Percentiles rank a stretch among this genome's conserved stretches.
These are phyloP conservation scores for Trypanosoma mega DNA, from an alignment of 208 protist genomes.

Conservation along the genomic window DNA sequence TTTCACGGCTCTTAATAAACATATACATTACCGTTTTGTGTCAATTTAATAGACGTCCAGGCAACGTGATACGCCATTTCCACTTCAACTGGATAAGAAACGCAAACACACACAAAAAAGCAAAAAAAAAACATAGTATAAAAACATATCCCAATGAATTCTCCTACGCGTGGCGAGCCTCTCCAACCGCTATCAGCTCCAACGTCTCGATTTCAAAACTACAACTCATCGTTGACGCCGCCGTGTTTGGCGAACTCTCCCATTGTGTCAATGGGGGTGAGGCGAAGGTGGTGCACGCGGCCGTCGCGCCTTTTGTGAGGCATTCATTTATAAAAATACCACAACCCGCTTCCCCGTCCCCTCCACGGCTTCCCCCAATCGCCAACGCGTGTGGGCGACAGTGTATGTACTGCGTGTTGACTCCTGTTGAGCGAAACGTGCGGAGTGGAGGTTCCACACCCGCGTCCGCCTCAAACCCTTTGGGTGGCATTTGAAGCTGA, in stretches of 20 bases:
- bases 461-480: no score
- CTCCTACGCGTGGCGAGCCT: no score
- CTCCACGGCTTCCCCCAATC: conserved; percentile 70
- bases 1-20: no score
- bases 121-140: no score
- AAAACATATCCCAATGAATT: no score
- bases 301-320: conserved; percentile 54
- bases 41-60: no score
- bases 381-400: conserved; percentile 51
- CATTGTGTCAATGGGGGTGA: conserved; percentile 69
- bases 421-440: conserved; percentile 40
- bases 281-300: conserved; percentile 54
- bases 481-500: conserved; percentile 50
- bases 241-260: conserved; percentile 2
- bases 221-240: neutral
- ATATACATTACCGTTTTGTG: no score
- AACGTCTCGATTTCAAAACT: conserved; percentile 46
- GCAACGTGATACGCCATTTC: no score
- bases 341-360: conserved; percentile 45
- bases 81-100: no score
- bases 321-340: conserved; percentile 58
- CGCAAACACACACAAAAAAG: no score
- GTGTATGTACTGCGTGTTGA: conserved; percentile 70
- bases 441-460: conserved; percentile 31
- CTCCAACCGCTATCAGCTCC: conserved; percentile 57